Evolutionary conservation across 2,329 filamentous ascomycete genomes (phyloP).

Genomic region (Keithomyces neogunnii): DNA sequence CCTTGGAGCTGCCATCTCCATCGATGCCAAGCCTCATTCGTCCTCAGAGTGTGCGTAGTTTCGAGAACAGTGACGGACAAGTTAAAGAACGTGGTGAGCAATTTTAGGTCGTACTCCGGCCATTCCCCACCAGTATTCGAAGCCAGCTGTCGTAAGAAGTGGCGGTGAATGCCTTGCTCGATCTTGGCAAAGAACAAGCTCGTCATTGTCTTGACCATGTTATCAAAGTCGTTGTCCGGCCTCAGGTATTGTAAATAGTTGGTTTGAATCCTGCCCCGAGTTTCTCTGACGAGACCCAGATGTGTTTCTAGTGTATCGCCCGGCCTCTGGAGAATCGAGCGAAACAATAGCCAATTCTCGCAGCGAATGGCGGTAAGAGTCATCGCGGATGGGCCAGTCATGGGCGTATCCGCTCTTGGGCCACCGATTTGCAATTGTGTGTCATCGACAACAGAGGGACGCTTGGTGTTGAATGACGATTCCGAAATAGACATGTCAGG

Average conservation of each 20-base stretch:
- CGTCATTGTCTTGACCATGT: slow-evolving; percentile 13
- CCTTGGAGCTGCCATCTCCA: slow-evolving; percentile 23
- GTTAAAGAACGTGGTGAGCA: slow-evolving; percentile 7
- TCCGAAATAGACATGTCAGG: slow-evolving; percentile 13
- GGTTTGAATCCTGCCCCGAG: slow-evolving; percentile 8
- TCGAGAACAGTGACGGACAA: slow-evolving; percentile 12
- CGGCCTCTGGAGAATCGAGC: slow-evolving; percentile 7
- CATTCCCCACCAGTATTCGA: not conserved
- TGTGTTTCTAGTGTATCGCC: slow-evolving; percentile 6
- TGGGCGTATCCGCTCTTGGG: no score
- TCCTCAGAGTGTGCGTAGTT: slow-evolving; percentile 13
- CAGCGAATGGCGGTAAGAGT: slow-evolving; percentile 17
- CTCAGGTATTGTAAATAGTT: slow-evolving; percentile 9
- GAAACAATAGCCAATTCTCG: slow-evolving; percentile 17
- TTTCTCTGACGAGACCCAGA: slow-evolving; percentile 7
- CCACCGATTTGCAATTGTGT: no score
- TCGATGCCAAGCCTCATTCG: slow-evolving; percentile 13
- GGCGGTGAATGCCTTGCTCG: slow-evolving; percentile 13
- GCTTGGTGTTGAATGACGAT: slow-evolving; percentile 28
- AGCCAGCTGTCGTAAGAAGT: not conserved
- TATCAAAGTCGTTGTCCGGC: slow-evolving; percentile 6
- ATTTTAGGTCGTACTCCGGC: not conserved
- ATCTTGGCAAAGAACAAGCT: slow-evolving; percentile 19
- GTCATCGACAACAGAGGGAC: slow-evolving; percentile 35
- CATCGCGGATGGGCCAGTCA: slow-evolving; percentile 3